Base-by-base conservation (phyloP, 371 early-diverging fungal genomes). In the Rhizomucor pusillus region DNA sequence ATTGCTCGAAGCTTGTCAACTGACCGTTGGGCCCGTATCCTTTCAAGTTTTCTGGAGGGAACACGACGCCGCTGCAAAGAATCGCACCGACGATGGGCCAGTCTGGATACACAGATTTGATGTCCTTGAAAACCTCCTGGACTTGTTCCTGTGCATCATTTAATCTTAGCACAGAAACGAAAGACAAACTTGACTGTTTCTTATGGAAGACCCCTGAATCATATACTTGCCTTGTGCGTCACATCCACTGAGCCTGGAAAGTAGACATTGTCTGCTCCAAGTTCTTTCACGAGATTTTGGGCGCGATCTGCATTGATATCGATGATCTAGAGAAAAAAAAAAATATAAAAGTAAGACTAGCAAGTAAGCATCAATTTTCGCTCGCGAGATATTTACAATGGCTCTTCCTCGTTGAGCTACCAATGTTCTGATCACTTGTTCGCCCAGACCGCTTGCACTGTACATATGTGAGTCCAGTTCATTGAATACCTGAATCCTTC, bases 61-160 rank as follows among this genome's bases (percentile, higher is more conserved):
- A 53, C 25, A 79, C 64, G 39, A 82, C 63, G 11, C 81, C 82
- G 43, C 76, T 75, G 56, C 76, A 78, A 6, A 82, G 54, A 24
- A 84, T 59, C 19, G 76, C 77, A 5, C 84, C 82, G 5, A 44
- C 64, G 2, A 73, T 50, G 2, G 19, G 6, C 6, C 54, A 50
- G 29, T 5, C 29, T 29, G 29, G 29, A 29, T 29, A 29, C 7
- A 29, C 29, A 5, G 22, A 23, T 13, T 1, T 12, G 14, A 25
- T 14, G 19, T 5, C 45, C 25, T 45, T 25, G 45, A 45, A 20
- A n/a, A 18, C 19, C 16, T 45, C 45, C 19, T 45, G 45, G 9
- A 34, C 48, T 25, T n/a, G 4, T 11, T 18, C 33, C 48, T 24
- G 14, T 16, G 3, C 12, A 41, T 11, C 43, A 36, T 65, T 57